phyloP scores from a whole-genome alignment of 2,329 filamentous ascomycete species.

The Diplodia corticola region DNA sequence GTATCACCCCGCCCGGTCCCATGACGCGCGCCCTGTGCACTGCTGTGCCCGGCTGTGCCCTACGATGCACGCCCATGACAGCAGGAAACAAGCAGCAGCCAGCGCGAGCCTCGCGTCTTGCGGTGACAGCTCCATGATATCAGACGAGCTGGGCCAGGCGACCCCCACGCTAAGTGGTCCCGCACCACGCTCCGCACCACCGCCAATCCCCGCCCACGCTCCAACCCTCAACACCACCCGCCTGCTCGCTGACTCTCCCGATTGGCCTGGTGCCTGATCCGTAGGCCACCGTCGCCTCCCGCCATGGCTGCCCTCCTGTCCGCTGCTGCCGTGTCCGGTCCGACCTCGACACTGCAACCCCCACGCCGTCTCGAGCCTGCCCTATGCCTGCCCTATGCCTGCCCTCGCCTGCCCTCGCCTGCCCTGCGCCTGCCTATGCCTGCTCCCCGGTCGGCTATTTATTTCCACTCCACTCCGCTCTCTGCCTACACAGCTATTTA shows the following conservation, averaged over 20 bases:
- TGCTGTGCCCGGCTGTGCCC: no score
- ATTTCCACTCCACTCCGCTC: not conserved
- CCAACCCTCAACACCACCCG: not conserved
- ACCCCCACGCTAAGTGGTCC: conserved; percentile 12
- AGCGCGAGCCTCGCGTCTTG: not conserved
- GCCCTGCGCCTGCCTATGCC: no score
- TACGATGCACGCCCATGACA: not conserved
- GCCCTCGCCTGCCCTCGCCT: no score
- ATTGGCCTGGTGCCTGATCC: conserved; percentile 5
- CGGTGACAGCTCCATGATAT: not conserved
- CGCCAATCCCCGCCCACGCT: not conserved
- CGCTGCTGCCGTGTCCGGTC: not conserved
- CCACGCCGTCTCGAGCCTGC: not conserved
- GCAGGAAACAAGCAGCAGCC: not conserved
- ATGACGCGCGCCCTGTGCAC: not conserved
- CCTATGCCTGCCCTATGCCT: not conserved
- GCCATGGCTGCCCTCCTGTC: not conserved
- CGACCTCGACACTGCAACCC: not conserved
- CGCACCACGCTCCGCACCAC: no score
- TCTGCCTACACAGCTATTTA: not conserved
- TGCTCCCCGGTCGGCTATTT: not conserved
- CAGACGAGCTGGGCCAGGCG: not conserved
- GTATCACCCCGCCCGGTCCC: conserved; percentile 5
- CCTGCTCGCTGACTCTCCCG: not conserved
- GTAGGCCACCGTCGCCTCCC: not conserved